Evolutionary conservation across 192 early-diverging fungal genomes (phyloP), one percentile per base, ranked within the genome.

Genomic region (Coemansia umbellata): DNA sequence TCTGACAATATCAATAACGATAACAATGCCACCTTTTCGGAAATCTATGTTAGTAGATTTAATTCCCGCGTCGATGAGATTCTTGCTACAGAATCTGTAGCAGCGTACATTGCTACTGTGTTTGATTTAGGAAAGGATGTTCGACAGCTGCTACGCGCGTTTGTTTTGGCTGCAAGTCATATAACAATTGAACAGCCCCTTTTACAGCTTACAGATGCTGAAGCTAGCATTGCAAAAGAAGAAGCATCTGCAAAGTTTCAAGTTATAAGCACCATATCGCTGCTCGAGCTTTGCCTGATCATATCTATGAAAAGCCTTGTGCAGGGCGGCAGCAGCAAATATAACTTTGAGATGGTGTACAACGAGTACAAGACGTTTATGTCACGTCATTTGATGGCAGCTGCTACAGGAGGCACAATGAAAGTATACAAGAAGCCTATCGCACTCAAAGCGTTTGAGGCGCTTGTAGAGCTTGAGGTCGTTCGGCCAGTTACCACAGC

Each of bases 301-400:
- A 80, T 92, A 26, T 81, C 87, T 3, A 91, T 91, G 79, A 84
- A 84, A 50, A 82, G 89, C 22, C 56, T 91, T 32, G 61, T 87
- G 15, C 76, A 80, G 8, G 79, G 81, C 17, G 85, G 87, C 37
- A 83, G 77, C n/a, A 57, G 56, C 40, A 69, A 76, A 17, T 94
- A 91, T 60, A 97, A 93, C 53, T 97, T 97, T 80, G 89, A 91
- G 63, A 94, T 97, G 91, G 83, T 93, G 4, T 91, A 92, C 60
- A 88, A 94, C 55, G 89, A 90, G 74, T 95, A 93, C 78, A 85
- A 87, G 51, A 84, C 87, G 0, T 91, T 94, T 60, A 85, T 88
- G 87, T 82, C 75, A 26, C 67, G 66, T 58, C 21, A 80, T 68
- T 33, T 85, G 77, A 47, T 63, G 55, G 75, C 52, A 13, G 57